Evolutionary conservation across 1,284 basidiomycete species (phyloP).

Genomic region (Sanghuangporus baumii): DNA sequence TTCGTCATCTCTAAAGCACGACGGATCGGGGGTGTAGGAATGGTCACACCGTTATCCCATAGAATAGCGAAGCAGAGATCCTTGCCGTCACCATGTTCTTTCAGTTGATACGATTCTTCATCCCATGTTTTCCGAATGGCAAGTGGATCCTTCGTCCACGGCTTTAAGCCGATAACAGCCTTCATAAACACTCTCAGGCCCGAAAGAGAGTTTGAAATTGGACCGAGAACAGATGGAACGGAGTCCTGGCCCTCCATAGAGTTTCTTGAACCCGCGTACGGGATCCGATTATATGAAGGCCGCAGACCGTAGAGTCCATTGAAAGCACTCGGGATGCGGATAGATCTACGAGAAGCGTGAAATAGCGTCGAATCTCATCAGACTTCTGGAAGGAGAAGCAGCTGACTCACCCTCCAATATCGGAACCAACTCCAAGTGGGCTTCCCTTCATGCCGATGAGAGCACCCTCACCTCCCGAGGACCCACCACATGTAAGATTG

Average conservation of each 20-base stretch:
- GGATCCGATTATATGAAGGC: constrained; percentile 66
- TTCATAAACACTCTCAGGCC: constrained; percentile 63
- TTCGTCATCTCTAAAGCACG: constrained; percentile 58
- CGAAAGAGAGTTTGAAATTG: constrained; percentile 51
- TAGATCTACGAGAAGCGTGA: constrained; percentile 35
- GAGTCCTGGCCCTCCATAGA: constrained; percentile 68
- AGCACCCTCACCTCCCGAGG: constrained; percentile 57
- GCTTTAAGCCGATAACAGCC: constrained; percentile 47
- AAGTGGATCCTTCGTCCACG: constrained; percentile 68
- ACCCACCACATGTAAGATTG: constrained; percentile 48
- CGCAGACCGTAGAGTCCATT: constrained; percentile 66
- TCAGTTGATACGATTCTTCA: constrained; percentile 50
- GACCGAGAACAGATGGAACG: constrained; percentile 67
- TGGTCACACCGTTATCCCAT: constrained; percentile 54
- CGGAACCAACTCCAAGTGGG: constrained; percentile 61
- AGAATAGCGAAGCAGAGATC: constrained; percentile 57
- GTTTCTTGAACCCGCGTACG: constrained; percentile 60
- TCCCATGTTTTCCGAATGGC: constrained; percentile 61
- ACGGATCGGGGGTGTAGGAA: constrained; percentile 68
- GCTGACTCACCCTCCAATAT: constrained; percentile 51
- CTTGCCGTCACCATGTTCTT: constrained; percentile 52
- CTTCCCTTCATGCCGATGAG: constrained; percentile 52
- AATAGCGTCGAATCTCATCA: background rate
- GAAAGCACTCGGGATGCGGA: constrained; percentile 66
- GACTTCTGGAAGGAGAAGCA: background rate